Evolutionary conservation across 2,329 filamentous ascomycete species (phyloP).

Genomic region (Passalora sequoiae): DNA sequence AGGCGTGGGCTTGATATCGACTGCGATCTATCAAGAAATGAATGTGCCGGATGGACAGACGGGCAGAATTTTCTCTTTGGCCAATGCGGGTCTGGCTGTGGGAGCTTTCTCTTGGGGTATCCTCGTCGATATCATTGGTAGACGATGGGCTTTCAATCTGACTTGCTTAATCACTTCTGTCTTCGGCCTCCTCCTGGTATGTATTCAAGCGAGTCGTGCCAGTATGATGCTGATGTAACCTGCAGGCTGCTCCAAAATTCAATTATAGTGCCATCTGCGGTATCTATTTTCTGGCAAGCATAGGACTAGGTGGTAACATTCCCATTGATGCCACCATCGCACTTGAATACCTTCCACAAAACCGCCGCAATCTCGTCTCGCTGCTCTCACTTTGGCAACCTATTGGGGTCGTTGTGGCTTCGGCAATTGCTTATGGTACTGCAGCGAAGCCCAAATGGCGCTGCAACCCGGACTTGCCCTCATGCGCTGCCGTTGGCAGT

Average conservation of each 20-base stretch:
- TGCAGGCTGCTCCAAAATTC: background rate
- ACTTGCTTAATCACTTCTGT: conserved; percentile 52
- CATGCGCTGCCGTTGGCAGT: conserved; percentile 37
- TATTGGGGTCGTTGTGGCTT: conserved; percentile 50
- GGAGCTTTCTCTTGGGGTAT: conserved; percentile 55
- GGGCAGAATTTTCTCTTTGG: conserved; percentile 49
- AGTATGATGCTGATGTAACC: background rate
- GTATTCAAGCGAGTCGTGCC: conserved; percentile 41
- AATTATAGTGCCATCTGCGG: conserved; percentile 4
- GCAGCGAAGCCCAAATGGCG: conserved; percentile 48
- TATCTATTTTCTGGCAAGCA: conserved; percentile 34
- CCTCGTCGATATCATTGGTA: conserved; percentile 51
- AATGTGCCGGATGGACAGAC: conserved; percentile 43
- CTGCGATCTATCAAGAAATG: conserved; percentile 53
- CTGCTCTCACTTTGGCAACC: conserved; percentile 54
- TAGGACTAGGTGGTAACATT: conserved; percentile 50
- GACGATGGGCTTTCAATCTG: conserved; percentile 55
- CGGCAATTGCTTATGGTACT: conserved; percentile 49
- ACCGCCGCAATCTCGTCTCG: conserved; percentile 49
- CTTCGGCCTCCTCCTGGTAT: conserved; percentile 49
- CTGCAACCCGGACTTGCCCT: conserved; percentile 39
- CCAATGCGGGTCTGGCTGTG: conserved; percentile 45
- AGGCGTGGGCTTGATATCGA: conserved; percentile 52
- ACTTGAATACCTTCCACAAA: conserved; percentile 51
- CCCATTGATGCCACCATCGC: conserved; percentile 54